phyloP scores from a whole-genome alignment of 2,329 filamentous ascomycete species.

The Fusarium sp. region DNA sequence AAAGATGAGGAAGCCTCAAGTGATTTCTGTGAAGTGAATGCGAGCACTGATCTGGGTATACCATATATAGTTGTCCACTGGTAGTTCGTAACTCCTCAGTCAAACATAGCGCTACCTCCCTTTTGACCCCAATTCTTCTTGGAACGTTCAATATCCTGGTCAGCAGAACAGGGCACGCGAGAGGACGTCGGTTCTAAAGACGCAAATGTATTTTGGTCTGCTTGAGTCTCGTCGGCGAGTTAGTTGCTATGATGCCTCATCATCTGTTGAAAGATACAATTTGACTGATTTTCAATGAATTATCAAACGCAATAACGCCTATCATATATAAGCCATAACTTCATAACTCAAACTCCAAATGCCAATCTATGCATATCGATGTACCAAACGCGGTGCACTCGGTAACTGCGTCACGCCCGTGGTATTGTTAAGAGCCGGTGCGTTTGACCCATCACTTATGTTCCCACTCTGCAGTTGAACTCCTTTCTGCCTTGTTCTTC shows the following conservation, averaged over 20 bases:
- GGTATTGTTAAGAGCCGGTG: background rate
- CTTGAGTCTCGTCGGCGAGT: too few relatives aligned
- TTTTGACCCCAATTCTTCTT: background rate
- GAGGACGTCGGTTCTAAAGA: too few relatives aligned
- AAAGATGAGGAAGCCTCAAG: too few relatives aligned
- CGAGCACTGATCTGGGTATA: too few relatives aligned
- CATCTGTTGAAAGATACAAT: too few relatives aligned
- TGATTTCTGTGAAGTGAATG: too few relatives aligned
- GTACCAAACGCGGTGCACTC: slow-evolving; percentile 1
- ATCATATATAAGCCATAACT: too few relatives aligned
- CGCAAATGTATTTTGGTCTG: too few relatives aligned
- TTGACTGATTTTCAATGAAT: too few relatives aligned
- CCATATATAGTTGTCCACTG: background rate
- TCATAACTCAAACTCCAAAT: background rate
- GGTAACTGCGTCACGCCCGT: slow-evolving; percentile 7
- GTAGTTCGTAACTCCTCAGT: background rate
- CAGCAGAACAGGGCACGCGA: too few relatives aligned
- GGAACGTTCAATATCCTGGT: background rate
- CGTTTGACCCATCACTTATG: slow-evolving; percentile 6
- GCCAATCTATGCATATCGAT: slow-evolving; percentile 28
- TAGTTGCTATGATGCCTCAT: too few relatives aligned
- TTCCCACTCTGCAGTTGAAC: slow-evolving; percentile 4
- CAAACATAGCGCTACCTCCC: accelerated
- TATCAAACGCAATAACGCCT: too few relatives aligned
- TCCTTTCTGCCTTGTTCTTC: slow-evolving; percentile 1